Conservation (phyloP, 2,329 filamentous ascomycete genomes). For the Berkeleyomyces basicola region DNA sequence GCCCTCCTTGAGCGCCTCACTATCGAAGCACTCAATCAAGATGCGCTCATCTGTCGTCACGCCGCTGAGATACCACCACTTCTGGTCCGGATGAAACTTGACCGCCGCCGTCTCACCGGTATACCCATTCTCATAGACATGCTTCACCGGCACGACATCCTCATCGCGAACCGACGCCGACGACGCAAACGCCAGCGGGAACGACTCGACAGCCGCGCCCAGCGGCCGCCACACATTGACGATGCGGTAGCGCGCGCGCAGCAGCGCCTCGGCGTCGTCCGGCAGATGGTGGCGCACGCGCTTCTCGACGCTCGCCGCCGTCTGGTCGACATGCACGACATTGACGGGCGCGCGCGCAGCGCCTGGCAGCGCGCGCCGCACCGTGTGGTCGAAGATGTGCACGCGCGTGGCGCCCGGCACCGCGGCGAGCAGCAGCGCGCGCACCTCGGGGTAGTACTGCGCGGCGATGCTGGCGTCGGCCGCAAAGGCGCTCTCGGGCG, state of each 20-base stretch:
- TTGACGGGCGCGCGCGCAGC: conserved; percentile 53
- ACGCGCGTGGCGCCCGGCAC: conserved; percentile 51
- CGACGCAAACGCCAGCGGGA: conserved; percentile 52
- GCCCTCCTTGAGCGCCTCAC: conserved; percentile 26
- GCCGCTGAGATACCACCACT: conserved; percentile 68
- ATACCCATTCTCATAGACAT: conserved; percentile 49
- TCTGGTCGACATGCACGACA: conserved; percentile 73
- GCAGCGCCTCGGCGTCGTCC: conserved; percentile 43
- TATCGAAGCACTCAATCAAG: conserved; percentile 66
- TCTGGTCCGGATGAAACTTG: conserved; percentile 39
- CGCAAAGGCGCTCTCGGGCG: conserved; percentile 41
- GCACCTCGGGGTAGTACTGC: conserved; percentile 75
- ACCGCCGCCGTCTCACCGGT: conserved; percentile 62
- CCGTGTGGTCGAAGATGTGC: conserved; percentile 74
- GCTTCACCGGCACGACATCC: conserved; percentile 56
- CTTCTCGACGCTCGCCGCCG: conserved; percentile 42
- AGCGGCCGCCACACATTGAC: conserved; percentile 73
- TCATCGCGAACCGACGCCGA: conserved; percentile 41
- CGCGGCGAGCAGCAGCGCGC: conserved; percentile 48
- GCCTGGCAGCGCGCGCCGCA: conserved; percentile 47
- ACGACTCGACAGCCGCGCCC: conserved; percentile 44
- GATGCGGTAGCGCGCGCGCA: conserved; percentile 58
- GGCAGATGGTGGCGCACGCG: conserved; percentile 53
- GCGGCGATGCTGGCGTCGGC: conserved; percentile 52
- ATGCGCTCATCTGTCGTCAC: conserved; percentile 60